Evolutionary conservation across 768 basidiomycete genomes (phyloP).

Genomic region (Leucocoprinus birnbaumii): DNA sequence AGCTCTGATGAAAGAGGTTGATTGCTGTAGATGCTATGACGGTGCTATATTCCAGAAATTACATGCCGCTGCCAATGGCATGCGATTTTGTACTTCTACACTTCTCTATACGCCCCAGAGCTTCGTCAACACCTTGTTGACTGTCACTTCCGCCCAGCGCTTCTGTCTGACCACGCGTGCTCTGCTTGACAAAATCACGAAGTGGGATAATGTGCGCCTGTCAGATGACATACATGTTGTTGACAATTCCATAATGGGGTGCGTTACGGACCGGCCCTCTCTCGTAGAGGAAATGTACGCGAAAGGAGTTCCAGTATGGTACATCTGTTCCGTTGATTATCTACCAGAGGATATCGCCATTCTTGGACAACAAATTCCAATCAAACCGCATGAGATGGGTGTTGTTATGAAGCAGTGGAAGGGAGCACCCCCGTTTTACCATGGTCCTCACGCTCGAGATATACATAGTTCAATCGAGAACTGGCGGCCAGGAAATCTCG

Average conservation of each 20-base stretch:
- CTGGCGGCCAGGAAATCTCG: background rate
- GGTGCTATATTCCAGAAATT: background rate
- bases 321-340: background rate
- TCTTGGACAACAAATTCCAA: background rate
- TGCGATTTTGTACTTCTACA: background rate
- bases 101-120: background rate
- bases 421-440: background rate
- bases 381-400: background rate
- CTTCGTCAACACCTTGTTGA: background rate
- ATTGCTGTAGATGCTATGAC: background rate
- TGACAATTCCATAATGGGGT: background rate
- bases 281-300: background rate
- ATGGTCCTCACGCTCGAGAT: background rate
- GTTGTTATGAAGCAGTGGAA: background rate
- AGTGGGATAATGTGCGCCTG: background rate
- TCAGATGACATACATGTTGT: background rate
- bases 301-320: conserved; percentile 2
- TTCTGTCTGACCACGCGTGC: background rate
- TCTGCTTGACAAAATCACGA: background rate
- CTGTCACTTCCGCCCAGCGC: background rate
- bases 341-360: background rate
- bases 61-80: background rate
- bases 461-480: background rate
- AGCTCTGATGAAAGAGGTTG: background rate
- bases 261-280: background rate